A percentile compares a stretch with the other conserved stretches of the same genome.
Conservation (phyloP, 1,139 yeast species). For the Saccharomyces hybrid region DNA sequence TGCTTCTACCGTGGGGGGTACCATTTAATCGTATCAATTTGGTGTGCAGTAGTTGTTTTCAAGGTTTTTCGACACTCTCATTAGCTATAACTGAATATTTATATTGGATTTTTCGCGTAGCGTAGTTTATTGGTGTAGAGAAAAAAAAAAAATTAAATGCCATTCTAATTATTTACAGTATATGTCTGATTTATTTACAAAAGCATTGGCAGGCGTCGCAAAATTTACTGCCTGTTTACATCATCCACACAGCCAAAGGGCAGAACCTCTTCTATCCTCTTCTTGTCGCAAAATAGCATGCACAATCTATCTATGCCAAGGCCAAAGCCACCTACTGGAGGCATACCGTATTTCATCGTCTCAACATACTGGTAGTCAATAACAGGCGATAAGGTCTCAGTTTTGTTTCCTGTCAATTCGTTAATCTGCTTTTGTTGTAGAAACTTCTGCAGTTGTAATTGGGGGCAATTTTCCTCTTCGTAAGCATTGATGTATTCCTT, state of each 20-base stretch:
- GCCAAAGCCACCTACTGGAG: slow-evolving; percentile 99
- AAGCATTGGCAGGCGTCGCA: background rate
- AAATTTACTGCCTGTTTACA: slow-evolving; percentile 47
- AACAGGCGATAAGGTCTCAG: slow-evolving; percentile 44
- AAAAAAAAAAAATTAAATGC: background rate
- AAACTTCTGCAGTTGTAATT: slow-evolving; percentile 56
- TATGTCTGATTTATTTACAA: background rate
- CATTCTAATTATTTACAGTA: background rate
- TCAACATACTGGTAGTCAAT: slow-evolving; percentile 69
- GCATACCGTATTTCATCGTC: slow-evolving; percentile 85
- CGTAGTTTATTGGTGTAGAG: background rate
- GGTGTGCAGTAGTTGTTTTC: background rate
- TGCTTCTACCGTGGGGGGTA: slow-evolving; percentile 27
- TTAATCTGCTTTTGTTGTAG: slow-evolving; percentile 45
- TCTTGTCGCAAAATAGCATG: slow-evolving; percentile 62
- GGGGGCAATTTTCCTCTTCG: slow-evolving; percentile 92
- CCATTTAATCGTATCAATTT: slow-evolving; percentile 1
- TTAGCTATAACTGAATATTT: background rate
- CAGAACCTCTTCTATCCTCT: slow-evolving; percentile 71
- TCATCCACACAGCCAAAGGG: slow-evolving; percentile 77
- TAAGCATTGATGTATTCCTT: slow-evolving; percentile 88
- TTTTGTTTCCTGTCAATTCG: slow-evolving; percentile 41
- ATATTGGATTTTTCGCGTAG: background rate
- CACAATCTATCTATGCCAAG: slow-evolving; percentile 84
- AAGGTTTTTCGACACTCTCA: background rate